A percentile compares a stretch with the other conserved stretches of the same genome.
phyloP scores from a whole-genome alignment of 768 basidiomycete genomes.

The Tephrocybe rancida region DNA sequence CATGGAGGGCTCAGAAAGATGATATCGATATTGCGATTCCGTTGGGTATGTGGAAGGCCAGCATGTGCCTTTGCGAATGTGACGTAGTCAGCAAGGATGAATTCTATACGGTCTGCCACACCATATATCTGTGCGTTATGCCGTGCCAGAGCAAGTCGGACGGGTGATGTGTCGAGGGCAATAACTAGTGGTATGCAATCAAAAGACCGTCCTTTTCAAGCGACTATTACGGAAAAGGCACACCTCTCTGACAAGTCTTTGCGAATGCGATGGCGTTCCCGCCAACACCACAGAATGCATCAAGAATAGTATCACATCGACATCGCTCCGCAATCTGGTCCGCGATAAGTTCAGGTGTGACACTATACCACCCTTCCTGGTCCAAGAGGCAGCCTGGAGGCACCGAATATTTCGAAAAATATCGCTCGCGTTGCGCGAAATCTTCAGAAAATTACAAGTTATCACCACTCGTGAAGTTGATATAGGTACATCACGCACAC shows the following conservation, averaged over 20 bases:
- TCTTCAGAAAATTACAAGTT: slow-evolving; percentile 48
- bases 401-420: slow-evolving; percentile 76
- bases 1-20: slow-evolving; percentile 95
- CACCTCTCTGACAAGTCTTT: slow-evolving; percentile 92
- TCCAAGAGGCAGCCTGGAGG: slow-evolving; percentile 82
- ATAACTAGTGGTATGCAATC: slow-evolving; percentile 61
- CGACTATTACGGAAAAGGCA: slow-evolving; percentile 25
- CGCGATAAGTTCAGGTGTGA: slow-evolving; percentile 94
- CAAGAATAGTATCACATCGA: slow-evolving; percentile 80
- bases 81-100: slow-evolving; percentile 85
- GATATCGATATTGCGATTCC: slow-evolving; percentile 70
- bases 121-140: slow-evolving; percentile 96
- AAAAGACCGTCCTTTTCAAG: too few relatives aligned
- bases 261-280: slow-evolving; percentile 98
- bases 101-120: slow-evolving; percentile 93
- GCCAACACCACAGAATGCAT: slow-evolving; percentile 97
- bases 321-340: slow-evolving; percentile 92
- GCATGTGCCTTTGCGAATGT: slow-evolving; percentile 67
- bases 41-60: slow-evolving; percentile 23
- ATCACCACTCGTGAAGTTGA: background rate
- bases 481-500: slow-evolving; percentile 53
- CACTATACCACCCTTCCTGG: slow-evolving; percentile 97
- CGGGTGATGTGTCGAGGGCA: slow-evolving; percentile 85
- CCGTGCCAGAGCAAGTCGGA: slow-evolving; percentile 84
- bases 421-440: slow-evolving; percentile 81